Base-by-base conservation (phyloP, 345 rosid genomes). In the Viola odorata region DNA sequence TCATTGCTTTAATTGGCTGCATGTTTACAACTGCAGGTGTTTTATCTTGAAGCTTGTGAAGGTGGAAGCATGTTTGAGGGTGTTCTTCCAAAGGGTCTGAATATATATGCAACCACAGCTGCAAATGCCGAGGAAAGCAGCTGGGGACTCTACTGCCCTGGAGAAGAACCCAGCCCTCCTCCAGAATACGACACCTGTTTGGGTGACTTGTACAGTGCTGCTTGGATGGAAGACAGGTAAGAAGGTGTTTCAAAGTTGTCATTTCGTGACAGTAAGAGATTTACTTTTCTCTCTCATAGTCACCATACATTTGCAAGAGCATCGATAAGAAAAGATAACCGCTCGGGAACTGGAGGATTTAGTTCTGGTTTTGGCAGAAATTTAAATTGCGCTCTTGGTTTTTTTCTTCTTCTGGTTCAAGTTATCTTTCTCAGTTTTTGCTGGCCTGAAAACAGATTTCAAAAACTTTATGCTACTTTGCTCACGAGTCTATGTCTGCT, bases 61-160 rank as follows among this genome's bases (percentile, higher is more conserved):
- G 88, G 96, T 50, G 97, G 99, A 70, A 94, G 99, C 73, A 86
- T 94, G 68, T 94, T 94, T 64, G 97, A 90, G 83, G 97, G 97
- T 68, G 81, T 94, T 85, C 99, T 94, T 77, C 86, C 88, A 1
- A 81, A 88, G 71, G 92, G 84, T 71, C 72, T 94, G 62, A 90
- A 90, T 71, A 94, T 90, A 55, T 94, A 90, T 71, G 97, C 95
- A 65, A 94, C 97, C 70, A 94, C 97, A 60, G 96, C 99, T 4
- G 23, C 97, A 57, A 94, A 94, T 75, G 97, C 95, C 4, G 85
- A 58, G 56, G 99, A 94, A 77, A 90, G 96, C 80, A 94, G 97
- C 57, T 90, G 97, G 97, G 97, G 96, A 45, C 86, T 97, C 55
- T 91, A 94, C 72, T 94, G 99, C 65, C 99, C 99, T n/a, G 99